Evolutionary conservation across 2,329 filamentous ascomycete genomes (phyloP), one percentile per base, ranked within the genome.

Genomic region (Fusarium metavorans): DNA sequence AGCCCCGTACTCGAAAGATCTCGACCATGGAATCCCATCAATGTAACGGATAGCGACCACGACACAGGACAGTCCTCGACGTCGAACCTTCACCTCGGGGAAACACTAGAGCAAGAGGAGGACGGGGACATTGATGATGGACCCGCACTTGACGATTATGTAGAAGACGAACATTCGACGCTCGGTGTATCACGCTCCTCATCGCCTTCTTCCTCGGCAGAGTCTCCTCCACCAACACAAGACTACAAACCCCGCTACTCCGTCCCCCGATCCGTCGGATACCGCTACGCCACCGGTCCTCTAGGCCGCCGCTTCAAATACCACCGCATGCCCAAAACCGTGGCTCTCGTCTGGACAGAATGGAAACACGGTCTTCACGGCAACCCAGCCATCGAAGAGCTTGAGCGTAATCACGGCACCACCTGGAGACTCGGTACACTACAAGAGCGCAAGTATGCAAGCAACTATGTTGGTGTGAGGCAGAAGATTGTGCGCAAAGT

Each of bases 391-490:
- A 77, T 80, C 4, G 76, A 75, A 23, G 34, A 39, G 5, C 74
- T 80, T 0, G 79, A 80, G 41, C 27, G 45, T 2, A 34, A 41
- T 7, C 74, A 77, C 37, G 77, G 73, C 5, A 78, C 77, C 0
- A 56, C 59, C 0, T 80, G 79, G 79, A 68, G 79, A 1, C 39
- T 64, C 13, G 79, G 79, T 0, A 62, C 45, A 0, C 14, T 71
- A 1, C 66, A 64, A 16, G 77, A 78, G 16, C 45, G 73, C 1
- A 81, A 79, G 50, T 80, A 79, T 23, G 77, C 68, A 8, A 77
- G 77, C 7, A 81, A 80, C 5, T 80, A 78, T 6, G 72, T 81
- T 1, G 70, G 73, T 1, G 71, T 74, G n/a, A 48, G 79, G 5
- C 72, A 73, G 7, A 75, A 75, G 54, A 66, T 80, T 3, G 76